These are phyloP conservation scores for Hanseniaspora valbyensis DNA, from an alignment of 805 yeast species.

Conservation along the genomic window DNA sequence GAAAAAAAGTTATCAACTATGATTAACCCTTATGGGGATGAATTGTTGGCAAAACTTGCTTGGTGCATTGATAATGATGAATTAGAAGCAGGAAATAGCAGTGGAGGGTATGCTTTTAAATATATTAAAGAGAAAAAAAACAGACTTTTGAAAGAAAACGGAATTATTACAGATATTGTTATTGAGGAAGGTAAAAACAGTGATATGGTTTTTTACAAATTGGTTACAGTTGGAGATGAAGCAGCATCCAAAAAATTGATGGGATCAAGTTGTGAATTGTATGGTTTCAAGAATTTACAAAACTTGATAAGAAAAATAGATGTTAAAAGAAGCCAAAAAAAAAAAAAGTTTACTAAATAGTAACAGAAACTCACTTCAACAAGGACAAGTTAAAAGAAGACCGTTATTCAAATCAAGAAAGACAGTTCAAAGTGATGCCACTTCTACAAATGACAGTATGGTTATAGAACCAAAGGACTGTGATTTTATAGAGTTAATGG, in stretches of 20 bases:
- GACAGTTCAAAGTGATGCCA: slow-evolving; percentile 16
- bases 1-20: background rate
- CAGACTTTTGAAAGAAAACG: slow-evolving; percentile 16
- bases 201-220: slow-evolving; percentile 61
- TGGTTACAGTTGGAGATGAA: slow-evolving; percentile 29
- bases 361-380: too few species aligned
- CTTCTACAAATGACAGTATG: too few species aligned
- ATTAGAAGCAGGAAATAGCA: slow-evolving; percentile 64
- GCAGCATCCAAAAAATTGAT: too few species aligned
- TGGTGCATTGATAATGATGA: slow-evolving; percentile 50
- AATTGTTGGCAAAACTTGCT: slow-evolving; percentile 19
- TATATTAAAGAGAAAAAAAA: slow-evolving; percentile 38
- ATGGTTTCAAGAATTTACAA: slow-evolving; percentile 91
- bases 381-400: slow-evolving; percentile 26
- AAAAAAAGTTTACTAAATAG: too few species aligned
- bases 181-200: slow-evolving; percentile 56
- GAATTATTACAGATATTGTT: slow-evolving; percentile 25
- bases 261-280: slow-evolving; percentile 55
- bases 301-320: slow-evolving; percentile 71
- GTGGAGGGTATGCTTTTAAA: slow-evolving; percentile 81
- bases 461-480: slow-evolving; percentile 58
- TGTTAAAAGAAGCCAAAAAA: slow-evolving; percentile 19
- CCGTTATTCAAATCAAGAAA: slow-evolving; percentile 22
- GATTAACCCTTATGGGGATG: background rate
- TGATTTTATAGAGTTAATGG: slow-evolving; percentile 90